Percentiles rank a stretch among this genome's conserved stretches.
These are phyloP conservation scores for Prosopis cineraria DNA, from an alignment of 306 rosid species.

Conservation along the genomic window DNA sequence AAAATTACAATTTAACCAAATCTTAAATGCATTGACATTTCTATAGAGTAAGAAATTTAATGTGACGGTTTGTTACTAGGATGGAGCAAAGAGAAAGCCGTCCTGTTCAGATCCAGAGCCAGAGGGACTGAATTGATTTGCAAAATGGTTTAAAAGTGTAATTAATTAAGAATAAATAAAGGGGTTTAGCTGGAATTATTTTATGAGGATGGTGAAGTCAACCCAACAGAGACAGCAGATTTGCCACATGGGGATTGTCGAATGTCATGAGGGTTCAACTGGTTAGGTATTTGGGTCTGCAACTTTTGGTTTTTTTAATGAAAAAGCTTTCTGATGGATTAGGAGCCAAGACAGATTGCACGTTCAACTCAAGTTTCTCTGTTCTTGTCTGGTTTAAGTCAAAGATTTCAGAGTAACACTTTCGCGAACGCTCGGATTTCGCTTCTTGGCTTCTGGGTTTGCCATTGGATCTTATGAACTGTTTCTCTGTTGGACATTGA, in stretches of 20 bases:
- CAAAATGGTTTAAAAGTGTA: neutral
- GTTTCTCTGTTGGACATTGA: neutral
- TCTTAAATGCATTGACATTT: too few species aligned
- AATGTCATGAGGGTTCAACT: constrained; percentile 23
- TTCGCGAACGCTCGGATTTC: constrained; percentile 31
- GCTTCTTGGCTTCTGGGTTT: constrained; percentile 25
- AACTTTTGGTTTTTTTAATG: neutral
- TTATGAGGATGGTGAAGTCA: constrained; percentile 44
- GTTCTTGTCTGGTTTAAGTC: constrained; percentile 32
- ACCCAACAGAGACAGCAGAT: constrained; percentile 44
- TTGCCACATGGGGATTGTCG: constrained; percentile 52
- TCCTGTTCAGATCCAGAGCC: neutral
- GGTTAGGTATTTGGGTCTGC: constrained; percentile 13
- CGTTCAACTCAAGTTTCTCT: constrained; percentile 25
- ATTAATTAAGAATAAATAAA: neutral
- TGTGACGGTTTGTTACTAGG: too few species aligned
- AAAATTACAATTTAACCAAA: too few species aligned
- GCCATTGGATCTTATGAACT: neutral
- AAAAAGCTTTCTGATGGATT: neutral
- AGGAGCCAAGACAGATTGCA: neutral
- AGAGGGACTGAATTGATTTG: neutral
- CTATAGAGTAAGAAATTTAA: too few species aligned
- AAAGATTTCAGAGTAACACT: constrained; percentile 35
- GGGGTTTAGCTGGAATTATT: neutral
- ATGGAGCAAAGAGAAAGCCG: neutral